Conservation (phyloP, 2,329 filamentous ascomycete genomes). For the Chaetothyriales sp. region DNA sequence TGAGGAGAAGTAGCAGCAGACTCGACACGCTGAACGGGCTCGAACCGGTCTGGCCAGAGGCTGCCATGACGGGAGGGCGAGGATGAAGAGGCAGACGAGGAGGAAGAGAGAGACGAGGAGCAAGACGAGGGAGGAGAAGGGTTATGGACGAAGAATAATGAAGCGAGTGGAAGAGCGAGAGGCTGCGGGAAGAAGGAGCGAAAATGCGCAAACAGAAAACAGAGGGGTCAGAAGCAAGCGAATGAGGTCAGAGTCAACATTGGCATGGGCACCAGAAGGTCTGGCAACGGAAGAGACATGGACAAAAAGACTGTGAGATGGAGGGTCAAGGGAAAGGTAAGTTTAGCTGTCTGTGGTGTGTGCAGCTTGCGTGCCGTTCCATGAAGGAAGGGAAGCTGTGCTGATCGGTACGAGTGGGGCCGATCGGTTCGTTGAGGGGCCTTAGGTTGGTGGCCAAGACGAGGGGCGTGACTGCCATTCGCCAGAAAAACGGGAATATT, state of each 20-base stretch:
- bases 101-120: constrained; percentile 1
- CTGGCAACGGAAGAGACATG: not conserved
- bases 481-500: too few relatives aligned
- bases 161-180: not conserved
- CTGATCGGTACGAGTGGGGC: too few relatives aligned
- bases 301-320: too few relatives aligned
- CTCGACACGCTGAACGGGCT: not conserved
- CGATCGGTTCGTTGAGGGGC: too few relatives aligned
- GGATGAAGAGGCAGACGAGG: not conserved
- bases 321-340: too few relatives aligned
- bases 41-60: not conserved
- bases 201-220: not conserved
- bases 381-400: too few relatives aligned
- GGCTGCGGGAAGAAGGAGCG: not conserved
- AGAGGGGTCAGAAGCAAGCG: not conserved
- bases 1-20: constrained; percentile 23
- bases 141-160: not conserved
- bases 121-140: constrained; percentile 1
- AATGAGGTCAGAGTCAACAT: not conserved
- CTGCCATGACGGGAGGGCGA: not conserved
- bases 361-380: too few relatives aligned
- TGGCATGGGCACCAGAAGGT: not conserved
- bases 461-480: too few relatives aligned
- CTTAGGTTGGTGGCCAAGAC: too few relatives aligned
- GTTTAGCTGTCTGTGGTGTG: too few relatives aligned